These are phyloP conservation scores for Arctium minus DNA, from an alignment of 129 eudicot species.

Conservation along the genomic window DNA sequence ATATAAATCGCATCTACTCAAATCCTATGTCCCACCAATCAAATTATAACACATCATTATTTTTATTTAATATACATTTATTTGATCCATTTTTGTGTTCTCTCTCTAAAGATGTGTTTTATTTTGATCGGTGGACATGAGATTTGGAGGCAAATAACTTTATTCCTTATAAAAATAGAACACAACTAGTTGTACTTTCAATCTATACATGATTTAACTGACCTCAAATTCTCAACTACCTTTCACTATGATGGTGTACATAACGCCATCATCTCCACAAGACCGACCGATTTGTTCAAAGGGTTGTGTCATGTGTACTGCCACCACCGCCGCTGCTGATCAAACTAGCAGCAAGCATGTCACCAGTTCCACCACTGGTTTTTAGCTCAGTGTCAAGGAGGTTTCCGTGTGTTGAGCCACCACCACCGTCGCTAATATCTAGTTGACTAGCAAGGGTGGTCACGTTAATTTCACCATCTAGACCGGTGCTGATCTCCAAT, in stretches of 20 bases:
- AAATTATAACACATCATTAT: neutral
- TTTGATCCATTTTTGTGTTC: neutral
- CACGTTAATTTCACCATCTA: slow-evolving; percentile 4
- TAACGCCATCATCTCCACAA: neutral
- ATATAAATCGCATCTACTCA: neutral
- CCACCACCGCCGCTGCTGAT: slow-evolving; percentile 31
- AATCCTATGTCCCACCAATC: neutral
- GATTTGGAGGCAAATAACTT: neutral
- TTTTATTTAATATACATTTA: no score
- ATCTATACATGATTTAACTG: neutral
- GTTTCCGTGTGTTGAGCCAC: slow-evolving; percentile 9
- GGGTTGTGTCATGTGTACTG: neutral
- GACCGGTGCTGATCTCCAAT: slow-evolving; percentile 10
- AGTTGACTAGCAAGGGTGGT: neutral
- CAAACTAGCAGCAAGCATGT: slow-evolving; percentile 23
- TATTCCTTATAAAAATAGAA: neutral
- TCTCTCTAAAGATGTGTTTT: neutral
- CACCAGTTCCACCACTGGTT: neutral
- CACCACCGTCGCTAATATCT: slow-evolving; percentile 14
- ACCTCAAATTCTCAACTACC: neutral
- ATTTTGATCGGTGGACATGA: neutral
- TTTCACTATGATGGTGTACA: neutral
- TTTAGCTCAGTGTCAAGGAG: slow-evolving; percentile 2
- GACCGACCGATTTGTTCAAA: neutral
- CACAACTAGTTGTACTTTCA: neutral